Evolutionary conservation across 2,329 filamentous ascomycete genomes (phyloP).

Genomic region (Tolypocladium ovalisporum): DNA sequence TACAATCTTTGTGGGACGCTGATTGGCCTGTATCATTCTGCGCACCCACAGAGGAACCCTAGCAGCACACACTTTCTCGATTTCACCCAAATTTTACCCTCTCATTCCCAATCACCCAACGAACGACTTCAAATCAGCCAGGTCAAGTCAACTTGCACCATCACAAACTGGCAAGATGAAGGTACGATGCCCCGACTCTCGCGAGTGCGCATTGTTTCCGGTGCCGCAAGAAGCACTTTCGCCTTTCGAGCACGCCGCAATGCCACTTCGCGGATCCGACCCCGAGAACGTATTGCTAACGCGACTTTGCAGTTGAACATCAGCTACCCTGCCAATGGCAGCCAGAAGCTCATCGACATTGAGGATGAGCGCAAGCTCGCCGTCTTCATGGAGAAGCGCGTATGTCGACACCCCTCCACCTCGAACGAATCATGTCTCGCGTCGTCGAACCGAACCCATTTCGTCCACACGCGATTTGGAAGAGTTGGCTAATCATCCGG

Average conservation of each 20-base stretch:
- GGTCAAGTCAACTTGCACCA: conserved; percentile 34
- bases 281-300: conserved; percentile 19
- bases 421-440: conserved; percentile 3
- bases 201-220: background rate
- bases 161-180: conserved; percentile 37
- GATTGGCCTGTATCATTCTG: conserved; percentile 19
- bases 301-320: conserved; percentile 45
- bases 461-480: background rate
- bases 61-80: conserved; percentile 30
- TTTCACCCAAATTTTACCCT: conserved; percentile 23
- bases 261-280: background rate
- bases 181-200: conserved; percentile 19
- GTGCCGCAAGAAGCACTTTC: background rate
- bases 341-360: conserved; percentile 97
- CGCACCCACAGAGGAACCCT: conserved; percentile 22
- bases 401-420: conserved; percentile 33
- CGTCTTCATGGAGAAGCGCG: conserved; percentile 97
- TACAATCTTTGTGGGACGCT: conserved; percentile 1
- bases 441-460: conserved; percentile 3
- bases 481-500: conserved; percentile 21
- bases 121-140: conserved; percentile 26
- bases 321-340: conserved; percentile 95
- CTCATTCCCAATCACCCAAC: conserved; percentile 17
- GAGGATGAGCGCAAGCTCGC: conserved; percentile 99
- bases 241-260: background rate